Conservation (phyloP, 805 yeast species). For the Lachancea sp. region DNA sequence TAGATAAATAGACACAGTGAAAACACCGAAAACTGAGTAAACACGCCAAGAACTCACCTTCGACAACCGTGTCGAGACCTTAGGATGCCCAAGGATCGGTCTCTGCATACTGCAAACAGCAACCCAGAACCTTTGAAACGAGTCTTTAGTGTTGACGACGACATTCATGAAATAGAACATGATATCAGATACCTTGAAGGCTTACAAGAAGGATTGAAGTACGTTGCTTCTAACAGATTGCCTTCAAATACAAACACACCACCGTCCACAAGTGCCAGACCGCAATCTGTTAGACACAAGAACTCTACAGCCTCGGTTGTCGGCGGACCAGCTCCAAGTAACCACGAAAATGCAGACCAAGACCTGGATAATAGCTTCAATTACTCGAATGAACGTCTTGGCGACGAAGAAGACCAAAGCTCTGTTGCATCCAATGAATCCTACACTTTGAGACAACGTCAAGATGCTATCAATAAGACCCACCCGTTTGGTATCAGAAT, state of each 20-base stretch:
- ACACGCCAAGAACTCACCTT: neutral
- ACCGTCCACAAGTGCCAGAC: constrained; percentile 5
- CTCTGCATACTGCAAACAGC: constrained; percentile 8
- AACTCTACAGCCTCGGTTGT: neutral
- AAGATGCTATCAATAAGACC: constrained; percentile 90
- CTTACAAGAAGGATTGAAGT: constrained; percentile 59
- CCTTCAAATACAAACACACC: constrained; percentile 8
- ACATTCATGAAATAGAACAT: constrained; percentile 61
- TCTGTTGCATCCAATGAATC: constrained; percentile 55
- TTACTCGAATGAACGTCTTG: neutral
- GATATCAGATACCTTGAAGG: constrained; percentile 66
- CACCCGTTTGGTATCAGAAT: constrained; percentile 98
- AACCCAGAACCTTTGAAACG: constrained; percentile 27
- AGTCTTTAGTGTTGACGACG: constrained; percentile 77
- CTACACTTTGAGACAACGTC: constrained; percentile 83
- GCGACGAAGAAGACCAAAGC: constrained; percentile 11
- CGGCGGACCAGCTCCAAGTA: constrained; percentile 7
- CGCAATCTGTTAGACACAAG: constrained; percentile 4
- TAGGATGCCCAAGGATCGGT: constrained; percentile 11
- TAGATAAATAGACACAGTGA: neutral
- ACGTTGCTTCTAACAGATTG: constrained; percentile 29
- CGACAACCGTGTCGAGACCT: neutral
- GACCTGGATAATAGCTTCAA: neutral
- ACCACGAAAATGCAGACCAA: constrained; percentile 5
- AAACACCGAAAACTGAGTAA: neutral